Evolutionary conservation across 345 rosid genomes (phyloP).

Genomic region (Lepidium aucheri): DNA sequence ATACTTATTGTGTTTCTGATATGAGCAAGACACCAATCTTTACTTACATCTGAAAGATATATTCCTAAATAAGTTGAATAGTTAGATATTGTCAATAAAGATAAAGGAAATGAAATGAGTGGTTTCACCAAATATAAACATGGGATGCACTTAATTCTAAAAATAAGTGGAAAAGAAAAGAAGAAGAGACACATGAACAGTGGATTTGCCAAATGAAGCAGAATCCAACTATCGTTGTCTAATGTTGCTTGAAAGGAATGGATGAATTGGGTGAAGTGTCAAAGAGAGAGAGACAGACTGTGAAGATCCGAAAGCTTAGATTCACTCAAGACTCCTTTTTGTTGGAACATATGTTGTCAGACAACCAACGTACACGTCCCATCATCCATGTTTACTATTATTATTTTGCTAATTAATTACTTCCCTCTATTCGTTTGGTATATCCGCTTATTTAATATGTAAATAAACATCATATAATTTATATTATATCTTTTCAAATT

Average conservation of each 20-base stretch:
- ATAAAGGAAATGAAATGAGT: neutral
- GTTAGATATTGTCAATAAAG: neutral
- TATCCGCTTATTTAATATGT: neutral
- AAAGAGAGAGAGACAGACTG: slow-evolving; percentile 21
- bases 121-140: neutral
- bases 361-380: slow-evolving; percentile 22
- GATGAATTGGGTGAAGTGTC: slow-evolving; percentile 25
- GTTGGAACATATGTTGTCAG: slow-evolving; percentile 26
- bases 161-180: neutral
- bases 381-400: neutral
- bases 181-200: neutral
- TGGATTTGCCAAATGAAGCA: slow-evolving; percentile 9
- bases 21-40: slow-evolving; percentile 6
- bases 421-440: neutral
- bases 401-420: neutral
- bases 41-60: slow-evolving; percentile 2
- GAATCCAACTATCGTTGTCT: slow-evolving; percentile 16
- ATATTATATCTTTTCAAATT: no score
- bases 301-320: slow-evolving; percentile 13
- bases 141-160: slow-evolving; percentile 5
- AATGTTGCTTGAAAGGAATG: slow-evolving; percentile 31
- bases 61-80: neutral
- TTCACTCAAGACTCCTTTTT: slow-evolving; percentile 14
- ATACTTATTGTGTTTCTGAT: neutral
- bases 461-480: no score